These are phyloP conservation scores for Syncephalis plumigaleata DNA, from an alignment of 371 early-diverging fungal genomes.

Conservation along the genomic window DNA sequence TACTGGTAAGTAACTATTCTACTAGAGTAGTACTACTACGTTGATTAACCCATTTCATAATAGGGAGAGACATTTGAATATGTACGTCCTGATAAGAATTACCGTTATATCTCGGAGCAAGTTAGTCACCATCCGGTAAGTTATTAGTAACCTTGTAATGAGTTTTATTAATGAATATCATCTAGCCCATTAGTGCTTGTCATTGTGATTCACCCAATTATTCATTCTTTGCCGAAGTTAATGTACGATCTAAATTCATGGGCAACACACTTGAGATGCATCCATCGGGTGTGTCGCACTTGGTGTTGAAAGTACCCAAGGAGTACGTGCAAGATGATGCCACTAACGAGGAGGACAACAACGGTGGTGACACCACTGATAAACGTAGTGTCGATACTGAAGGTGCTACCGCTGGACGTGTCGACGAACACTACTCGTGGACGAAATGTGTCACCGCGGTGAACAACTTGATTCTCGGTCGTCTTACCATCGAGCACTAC, in stretches of 20 bases:
- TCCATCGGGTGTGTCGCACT: constrained; percentile 61
- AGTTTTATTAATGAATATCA: not conserved
- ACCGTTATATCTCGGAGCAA: constrained; percentile 66
- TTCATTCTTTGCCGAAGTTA: constrained; percentile 57
- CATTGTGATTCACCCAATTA: constrained; percentile 63
- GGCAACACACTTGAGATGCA: constrained; percentile 60
- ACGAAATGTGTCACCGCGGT: constrained; percentile 66
- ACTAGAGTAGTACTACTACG: not conserved
- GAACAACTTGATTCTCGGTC: constrained; percentile 70
- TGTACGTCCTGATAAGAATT: constrained; percentile 54
- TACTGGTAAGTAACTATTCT: constrained; percentile 23
- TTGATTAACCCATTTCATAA: not conserved
- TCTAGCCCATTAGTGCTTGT: constrained; percentile 62
- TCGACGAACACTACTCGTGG: constrained; percentile 61
- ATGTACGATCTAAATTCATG: constrained; percentile 62
- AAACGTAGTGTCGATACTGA: constrained; percentile 6
- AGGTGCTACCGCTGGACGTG: constrained; percentile 5
- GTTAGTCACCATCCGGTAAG: constrained; percentile 68
- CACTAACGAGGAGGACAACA: constrained; percentile 8
- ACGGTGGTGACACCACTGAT: too few relatives aligned
- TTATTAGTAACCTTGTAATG: constrained; percentile 2
- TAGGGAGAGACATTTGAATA: constrained; percentile 76
- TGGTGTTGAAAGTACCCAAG: constrained; percentile 39
- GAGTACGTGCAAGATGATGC: constrained; percentile 11
- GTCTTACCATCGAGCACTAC: constrained; percentile 57